Conservation (phyloP, 1,139 yeast genomes). For the Pichia sp. region DNA sequence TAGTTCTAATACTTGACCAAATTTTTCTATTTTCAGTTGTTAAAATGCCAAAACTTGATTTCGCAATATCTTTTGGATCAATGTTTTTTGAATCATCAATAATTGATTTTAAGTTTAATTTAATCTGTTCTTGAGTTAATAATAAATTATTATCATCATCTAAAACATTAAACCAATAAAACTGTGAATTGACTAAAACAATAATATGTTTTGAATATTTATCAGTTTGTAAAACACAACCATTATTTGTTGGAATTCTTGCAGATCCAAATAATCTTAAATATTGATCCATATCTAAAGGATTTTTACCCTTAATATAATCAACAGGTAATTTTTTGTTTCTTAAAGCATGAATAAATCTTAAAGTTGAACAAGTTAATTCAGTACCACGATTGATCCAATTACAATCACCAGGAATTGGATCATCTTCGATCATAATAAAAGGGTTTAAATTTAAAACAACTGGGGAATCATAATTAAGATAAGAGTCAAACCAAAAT, state of each 20-base stretch:
- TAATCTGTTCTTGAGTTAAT: slow-evolving; percentile 67
- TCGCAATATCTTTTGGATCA: slow-evolving; percentile 61
- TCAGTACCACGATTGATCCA: slow-evolving; percentile 82
- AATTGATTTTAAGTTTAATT: slow-evolving; percentile 68
- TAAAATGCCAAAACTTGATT: slow-evolving; percentile 79
- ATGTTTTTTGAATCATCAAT: slow-evolving; percentile 63
- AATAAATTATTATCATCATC: slow-evolving; percentile 65
- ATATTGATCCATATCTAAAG: slow-evolving; percentile 87
- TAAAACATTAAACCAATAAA: slow-evolving; percentile 90
- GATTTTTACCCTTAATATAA: slow-evolving; percentile 52
- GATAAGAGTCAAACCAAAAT: slow-evolving; percentile 87
- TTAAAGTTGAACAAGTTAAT: slow-evolving; percentile 67
- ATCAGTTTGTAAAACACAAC: slow-evolving; percentile 84
- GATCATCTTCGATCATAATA: slow-evolving; percentile 83
- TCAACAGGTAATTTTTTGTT: slow-evolving; percentile 75
- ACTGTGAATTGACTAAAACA: slow-evolving; percentile 80
- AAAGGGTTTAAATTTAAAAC: slow-evolving; percentile 85
- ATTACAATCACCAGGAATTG: slow-evolving; percentile 66
- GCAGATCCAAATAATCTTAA: slow-evolving; percentile 80
- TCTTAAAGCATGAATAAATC: slow-evolving; percentile 74
- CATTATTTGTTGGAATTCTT: slow-evolving; percentile 72
- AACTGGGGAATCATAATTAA: slow-evolving; percentile 82
- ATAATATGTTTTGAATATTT: slow-evolving; percentile 69
- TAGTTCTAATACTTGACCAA: slow-evolving; percentile 72
- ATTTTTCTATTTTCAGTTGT: slow-evolving; percentile 83